Evolutionary conservation across 1,284 basidiomycete genomes (phyloP).

Genomic region (Tylopilus sp.): DNA sequence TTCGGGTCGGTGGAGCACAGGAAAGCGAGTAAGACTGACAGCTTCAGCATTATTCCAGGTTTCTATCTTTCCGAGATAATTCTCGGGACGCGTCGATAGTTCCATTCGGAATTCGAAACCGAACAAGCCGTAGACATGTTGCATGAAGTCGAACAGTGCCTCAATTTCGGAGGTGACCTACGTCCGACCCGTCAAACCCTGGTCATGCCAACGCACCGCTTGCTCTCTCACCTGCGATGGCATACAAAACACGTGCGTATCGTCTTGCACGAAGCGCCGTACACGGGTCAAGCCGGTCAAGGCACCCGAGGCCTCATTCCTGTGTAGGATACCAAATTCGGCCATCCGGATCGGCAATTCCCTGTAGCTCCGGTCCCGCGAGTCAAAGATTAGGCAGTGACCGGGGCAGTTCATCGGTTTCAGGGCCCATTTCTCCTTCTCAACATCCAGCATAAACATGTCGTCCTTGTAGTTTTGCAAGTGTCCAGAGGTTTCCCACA

Average conservation of each 20-base stretch:
- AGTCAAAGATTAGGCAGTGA: conserved; percentile 95
- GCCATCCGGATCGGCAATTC: conserved; percentile 93
- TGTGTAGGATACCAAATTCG: conserved; percentile 96
- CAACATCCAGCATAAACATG: conserved; percentile 93
- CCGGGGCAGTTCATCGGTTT: conserved; percentile 99
- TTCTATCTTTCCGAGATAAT: conserved; percentile 85
- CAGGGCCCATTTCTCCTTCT: conserved; percentile 92
- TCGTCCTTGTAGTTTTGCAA: conserved; percentile 98
- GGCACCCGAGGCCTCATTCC: conserved; percentile 93
- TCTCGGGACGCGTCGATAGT: conserved; percentile 94
- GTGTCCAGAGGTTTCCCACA: conserved; percentile 99
- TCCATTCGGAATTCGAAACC: conserved; percentile 97
- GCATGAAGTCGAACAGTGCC: conserved; percentile 91
- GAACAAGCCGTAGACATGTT: conserved; percentile 92
- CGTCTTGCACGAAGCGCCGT: conserved; percentile 94
- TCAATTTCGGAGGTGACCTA: conserved; percentile 88
- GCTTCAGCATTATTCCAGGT: conserved; percentile 81
- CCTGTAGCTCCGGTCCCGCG: conserved; percentile 90
- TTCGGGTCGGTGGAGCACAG: background rate
- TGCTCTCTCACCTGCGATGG: conserved; percentile 69
- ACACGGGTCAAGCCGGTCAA: conserved; percentile 90
- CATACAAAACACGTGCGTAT: conserved; percentile 97
- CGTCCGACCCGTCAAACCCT: background rate
- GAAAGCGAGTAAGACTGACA: conserved; percentile 39
- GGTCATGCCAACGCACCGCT: background rate